phyloP scores from a whole-genome alignment of 1,284 basidiomycete genomes.

The Leucoagaricus sp. region DNA sequence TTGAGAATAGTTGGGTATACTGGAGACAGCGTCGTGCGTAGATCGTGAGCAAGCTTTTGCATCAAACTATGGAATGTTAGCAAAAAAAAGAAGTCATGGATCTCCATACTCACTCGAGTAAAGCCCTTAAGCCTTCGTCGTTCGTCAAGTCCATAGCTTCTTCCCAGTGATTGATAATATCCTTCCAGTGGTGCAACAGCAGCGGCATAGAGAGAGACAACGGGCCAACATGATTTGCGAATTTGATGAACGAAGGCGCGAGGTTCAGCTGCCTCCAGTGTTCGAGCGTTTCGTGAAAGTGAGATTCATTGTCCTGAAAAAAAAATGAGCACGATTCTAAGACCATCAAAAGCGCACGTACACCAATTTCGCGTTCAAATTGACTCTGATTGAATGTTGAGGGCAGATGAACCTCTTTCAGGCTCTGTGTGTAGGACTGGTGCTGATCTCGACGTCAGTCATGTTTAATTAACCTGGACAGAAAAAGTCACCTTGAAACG shows the following conservation, averaged over 20 bases:
- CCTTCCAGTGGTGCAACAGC: constrained; percentile 77
- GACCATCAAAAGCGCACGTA: constrained; percentile 31
- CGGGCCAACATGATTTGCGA: constrained; percentile 55
- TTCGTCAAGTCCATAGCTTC: constrained; percentile 55
- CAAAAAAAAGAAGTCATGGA: constrained; percentile 15
- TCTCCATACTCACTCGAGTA: constrained; percentile 63
- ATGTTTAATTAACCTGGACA: not conserved
- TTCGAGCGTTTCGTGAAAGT: constrained; percentile 68
- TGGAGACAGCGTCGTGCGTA: constrained; percentile 68
- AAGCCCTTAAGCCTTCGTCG: constrained; percentile 65
- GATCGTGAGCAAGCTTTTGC: constrained; percentile 74
- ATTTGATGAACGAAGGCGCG: constrained; percentile 72
- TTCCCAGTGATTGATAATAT: constrained; percentile 66
- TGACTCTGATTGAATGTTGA: constrained; percentile 59
- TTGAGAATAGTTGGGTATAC: constrained; percentile 55
- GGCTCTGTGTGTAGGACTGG: constrained; percentile 67
- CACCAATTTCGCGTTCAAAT: constrained; percentile 62
- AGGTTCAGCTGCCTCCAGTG: constrained; percentile 83
- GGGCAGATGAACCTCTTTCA: constrained; percentile 74
- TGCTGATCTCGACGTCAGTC: constrained; percentile 42
- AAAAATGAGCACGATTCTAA: constrained; percentile 13
- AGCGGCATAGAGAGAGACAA: constrained; percentile 80
- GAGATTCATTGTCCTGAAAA: constrained; percentile 66
- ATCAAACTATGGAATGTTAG: constrained; percentile 51
- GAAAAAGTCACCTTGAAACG: not conserved